Evolutionary conservation across 352 stramenopile species (phyloP).

Genomic region (Pythium monospermum): DNA sequence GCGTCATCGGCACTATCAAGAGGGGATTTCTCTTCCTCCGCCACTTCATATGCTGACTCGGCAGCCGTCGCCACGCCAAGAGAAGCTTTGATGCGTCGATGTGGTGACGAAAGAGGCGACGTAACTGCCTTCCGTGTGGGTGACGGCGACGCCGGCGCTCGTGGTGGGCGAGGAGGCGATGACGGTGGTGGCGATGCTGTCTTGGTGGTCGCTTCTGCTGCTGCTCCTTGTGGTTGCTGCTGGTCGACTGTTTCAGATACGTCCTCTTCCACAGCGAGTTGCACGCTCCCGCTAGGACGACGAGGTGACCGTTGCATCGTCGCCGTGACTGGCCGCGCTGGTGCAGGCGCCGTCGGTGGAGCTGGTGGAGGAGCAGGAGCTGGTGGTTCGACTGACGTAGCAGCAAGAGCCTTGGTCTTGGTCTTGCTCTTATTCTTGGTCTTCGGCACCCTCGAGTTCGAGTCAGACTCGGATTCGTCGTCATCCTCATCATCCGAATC

Average conservation of each 20-base stretch:
- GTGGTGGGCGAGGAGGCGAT: too few relatives aligned
- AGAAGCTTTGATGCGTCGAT: background rate
- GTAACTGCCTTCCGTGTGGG: background rate
- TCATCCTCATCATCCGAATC: conserved; percentile 39
- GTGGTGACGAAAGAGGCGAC: background rate
- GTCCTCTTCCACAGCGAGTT: background rate
- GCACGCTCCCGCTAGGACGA: background rate
- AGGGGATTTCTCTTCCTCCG: too few relatives aligned
- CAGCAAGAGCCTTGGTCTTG: too few relatives aligned
- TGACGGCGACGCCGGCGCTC: background rate
- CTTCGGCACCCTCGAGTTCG: too few relatives aligned
- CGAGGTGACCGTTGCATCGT: background rate
- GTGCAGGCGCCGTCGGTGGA: background rate
- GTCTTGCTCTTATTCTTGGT: too few relatives aligned
- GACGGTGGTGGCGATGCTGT: background rate
- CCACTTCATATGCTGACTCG: too few relatives aligned
- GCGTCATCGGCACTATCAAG: too few relatives aligned
- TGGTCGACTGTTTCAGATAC: background rate
- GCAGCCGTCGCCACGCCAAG: too few relatives aligned
- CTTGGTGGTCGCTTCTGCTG: background rate
- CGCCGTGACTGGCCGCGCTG: background rate
- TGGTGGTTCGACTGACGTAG: too few relatives aligned
- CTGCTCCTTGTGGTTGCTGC: background rate
- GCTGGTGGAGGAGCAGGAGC: too few relatives aligned
- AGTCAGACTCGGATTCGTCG: too few relatives aligned